phyloP scores from a whole-genome alignment of 139 green algal species.

The Pleodorina starrii region DNA sequence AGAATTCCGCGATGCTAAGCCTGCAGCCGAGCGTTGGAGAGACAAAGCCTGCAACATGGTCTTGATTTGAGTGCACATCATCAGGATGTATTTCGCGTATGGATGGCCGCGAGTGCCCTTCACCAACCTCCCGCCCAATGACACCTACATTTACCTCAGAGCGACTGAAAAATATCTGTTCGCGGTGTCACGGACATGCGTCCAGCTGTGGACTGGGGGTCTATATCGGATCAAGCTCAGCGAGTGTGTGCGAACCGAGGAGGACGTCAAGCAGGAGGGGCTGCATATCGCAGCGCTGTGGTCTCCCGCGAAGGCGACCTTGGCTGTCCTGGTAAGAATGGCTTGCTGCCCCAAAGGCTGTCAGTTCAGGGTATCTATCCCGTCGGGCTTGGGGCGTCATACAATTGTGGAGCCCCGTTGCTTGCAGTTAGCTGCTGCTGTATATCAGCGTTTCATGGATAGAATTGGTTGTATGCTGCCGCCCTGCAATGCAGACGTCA shows the following conservation, averaged over 20 bases:
- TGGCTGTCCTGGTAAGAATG: constrained; percentile 79
- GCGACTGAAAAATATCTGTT: constrained; percentile 68
- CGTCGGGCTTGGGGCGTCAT: background rate
- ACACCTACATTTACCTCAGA: constrained; percentile 55
- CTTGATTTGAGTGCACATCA: background rate
- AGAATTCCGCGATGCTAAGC: too few species aligned
- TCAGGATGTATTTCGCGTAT: constrained; percentile 68
- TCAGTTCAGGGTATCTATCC: background rate
- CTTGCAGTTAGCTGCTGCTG: background rate
- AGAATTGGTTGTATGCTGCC: constrained; percentile 23
- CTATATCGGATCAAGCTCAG: constrained; percentile 73
- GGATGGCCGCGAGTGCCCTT: constrained; percentile 62
- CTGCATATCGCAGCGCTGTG: constrained; percentile 73
- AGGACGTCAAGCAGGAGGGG: constrained; percentile 71
- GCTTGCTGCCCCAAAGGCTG: background rate
- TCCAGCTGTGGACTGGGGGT: constrained; percentile 81
- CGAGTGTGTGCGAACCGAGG: constrained; percentile 46
- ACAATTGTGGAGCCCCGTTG: background rate
- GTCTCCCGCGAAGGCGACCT: constrained; percentile 62
- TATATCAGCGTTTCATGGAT: constrained; percentile 71
- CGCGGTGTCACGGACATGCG: constrained; percentile 56
- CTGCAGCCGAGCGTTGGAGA: background rate
- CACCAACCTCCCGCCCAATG: constrained; percentile 41
- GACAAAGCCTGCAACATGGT: background rate
- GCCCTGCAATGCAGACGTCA: constrained; percentile 69